A percentile compares a stretch with the other conserved stretches of the same genome.
Evolutionary conservation across 2,329 filamentous ascomycete genomes (phyloP).

Genomic region (Penicillium hesseltinei): DNA sequence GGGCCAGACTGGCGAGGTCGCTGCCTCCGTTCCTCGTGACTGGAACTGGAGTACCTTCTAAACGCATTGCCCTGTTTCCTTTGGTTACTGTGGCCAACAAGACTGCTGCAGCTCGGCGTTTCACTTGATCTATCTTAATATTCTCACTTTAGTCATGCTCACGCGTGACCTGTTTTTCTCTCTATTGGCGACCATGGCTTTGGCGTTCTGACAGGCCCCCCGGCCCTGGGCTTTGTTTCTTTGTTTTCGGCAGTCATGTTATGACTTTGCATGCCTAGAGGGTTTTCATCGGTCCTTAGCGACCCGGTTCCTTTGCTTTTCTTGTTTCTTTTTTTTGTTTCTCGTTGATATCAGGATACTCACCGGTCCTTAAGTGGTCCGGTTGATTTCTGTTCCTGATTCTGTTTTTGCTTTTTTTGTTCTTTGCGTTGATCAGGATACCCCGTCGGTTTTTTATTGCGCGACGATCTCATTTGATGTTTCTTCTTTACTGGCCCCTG

Average conservation of each 20-base stretch:
- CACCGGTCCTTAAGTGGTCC: neutral
- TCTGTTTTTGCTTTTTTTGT: constrained; percentile 4
- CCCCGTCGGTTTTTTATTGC: constrained; percentile 33
- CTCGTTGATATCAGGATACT: neutral
- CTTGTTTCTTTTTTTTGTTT: neutral
- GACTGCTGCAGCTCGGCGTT: constrained; percentile 16
- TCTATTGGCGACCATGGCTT: constrained; percentile 19
- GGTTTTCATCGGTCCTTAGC: neutral
- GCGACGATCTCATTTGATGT: constrained; percentile 25
- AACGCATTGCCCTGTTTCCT: constrained; percentile 12
- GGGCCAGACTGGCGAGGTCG: constrained; percentile 43
- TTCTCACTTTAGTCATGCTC: constrained; percentile 1
- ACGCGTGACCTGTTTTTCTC: neutral
- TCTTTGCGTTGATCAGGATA: constrained; percentile 32
- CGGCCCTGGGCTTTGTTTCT: constrained; percentile 1
- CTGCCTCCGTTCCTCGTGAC: constrained; percentile 56
- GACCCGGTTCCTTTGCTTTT: neutral
- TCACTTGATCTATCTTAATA: constrained; percentile 1
- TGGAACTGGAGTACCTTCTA: constrained; percentile 65
- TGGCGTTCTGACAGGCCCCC: constrained; percentile 7
- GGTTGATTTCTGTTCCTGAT: constrained; percentile 3
- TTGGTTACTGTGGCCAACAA: constrained; percentile 14
- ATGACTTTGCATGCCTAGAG: constrained; percentile 4
- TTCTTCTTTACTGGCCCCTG: constrained; percentile 13
- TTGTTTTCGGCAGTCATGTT: neutral